phyloP scores from a whole-genome alignment of 371 early-diverging fungal genomes.

The Gilbertella persicaria region DNA sequence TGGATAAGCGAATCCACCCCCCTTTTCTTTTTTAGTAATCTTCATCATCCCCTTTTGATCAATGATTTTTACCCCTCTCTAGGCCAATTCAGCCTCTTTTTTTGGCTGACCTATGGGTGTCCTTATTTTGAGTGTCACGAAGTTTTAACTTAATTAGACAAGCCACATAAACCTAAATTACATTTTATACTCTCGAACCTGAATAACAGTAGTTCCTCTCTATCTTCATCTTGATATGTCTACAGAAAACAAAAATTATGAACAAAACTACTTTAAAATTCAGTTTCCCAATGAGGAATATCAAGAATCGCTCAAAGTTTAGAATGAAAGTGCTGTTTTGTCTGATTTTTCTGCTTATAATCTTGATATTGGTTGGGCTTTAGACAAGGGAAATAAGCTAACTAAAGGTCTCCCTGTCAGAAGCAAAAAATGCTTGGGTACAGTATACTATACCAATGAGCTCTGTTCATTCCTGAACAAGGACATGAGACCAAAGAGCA shows the following conservation, averaged over 20 bases:
- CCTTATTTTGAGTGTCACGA: too few species aligned
- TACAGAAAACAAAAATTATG: too few species aligned
- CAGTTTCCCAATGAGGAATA: not conserved
- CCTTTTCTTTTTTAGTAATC: too few species aligned
- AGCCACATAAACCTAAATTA: not conserved
- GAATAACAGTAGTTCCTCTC: too few species aligned
- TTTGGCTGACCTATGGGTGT: too few species aligned
- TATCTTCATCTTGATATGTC: not conserved
- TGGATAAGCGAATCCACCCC: too few species aligned
- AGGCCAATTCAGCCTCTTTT: too few species aligned
- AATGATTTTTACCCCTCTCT: too few species aligned
- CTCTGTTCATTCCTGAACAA: not conserved
- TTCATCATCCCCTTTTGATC: too few species aligned
- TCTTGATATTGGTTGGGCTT: not conserved
- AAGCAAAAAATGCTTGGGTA: not conserved
- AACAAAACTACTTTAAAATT: not conserved
- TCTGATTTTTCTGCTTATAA: not conserved
- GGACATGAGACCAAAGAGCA: not conserved
- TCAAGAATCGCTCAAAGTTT: not conserved
- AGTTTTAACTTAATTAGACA: too few species aligned
- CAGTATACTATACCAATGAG: not conserved
- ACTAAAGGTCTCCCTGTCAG: not conserved
- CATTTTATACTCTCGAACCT: not conserved
- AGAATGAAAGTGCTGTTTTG: not conserved
- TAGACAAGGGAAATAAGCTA: not conserved